These are phyloP conservation scores for Hibiscus syriacus DNA, from an alignment of 345 rosid species.

Conservation along the genomic window DNA sequence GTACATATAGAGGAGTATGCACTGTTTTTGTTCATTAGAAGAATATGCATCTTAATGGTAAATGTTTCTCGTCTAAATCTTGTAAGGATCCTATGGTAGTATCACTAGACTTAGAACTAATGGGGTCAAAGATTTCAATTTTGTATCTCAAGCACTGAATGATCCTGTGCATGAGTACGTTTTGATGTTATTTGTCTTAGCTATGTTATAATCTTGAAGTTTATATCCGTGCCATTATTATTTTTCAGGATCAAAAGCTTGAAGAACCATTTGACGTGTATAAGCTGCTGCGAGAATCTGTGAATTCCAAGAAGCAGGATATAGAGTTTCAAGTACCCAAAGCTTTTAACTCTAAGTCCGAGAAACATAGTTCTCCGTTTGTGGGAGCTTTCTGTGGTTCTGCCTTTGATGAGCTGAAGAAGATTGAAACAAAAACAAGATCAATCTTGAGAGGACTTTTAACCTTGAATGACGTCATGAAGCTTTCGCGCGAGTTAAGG, in stretches of 20 bases:
- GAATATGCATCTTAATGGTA: background rate
- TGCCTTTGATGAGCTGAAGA: constrained; percentile 23
- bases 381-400: constrained; percentile 21
- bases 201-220: background rate
- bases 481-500: constrained; percentile 37
- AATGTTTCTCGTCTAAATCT: background rate
- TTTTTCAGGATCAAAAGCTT: constrained; percentile 42
- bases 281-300: constrained; percentile 37
- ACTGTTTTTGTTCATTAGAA: background rate
- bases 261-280: constrained; percentile 46
- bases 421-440: constrained; percentile 28
- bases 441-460: constrained; percentile 24
- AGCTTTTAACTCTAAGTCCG: constrained; percentile 21
- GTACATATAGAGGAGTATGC: background rate
- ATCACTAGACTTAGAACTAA: too few relatives aligned
- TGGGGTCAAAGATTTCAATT: too few relatives aligned
- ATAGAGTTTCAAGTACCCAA: constrained; percentile 20
- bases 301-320: constrained; percentile 20
- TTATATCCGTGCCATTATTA: background rate
- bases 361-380: constrained; percentile 24
- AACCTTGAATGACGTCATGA: constrained; percentile 41
- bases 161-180: background rate
- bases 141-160: background rate
- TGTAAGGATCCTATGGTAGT: background rate
- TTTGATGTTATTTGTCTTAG: background rate